phyloP scores from a whole-genome alignment of 768 basidiomycete species.

The Auricularia cornea region DNA sequence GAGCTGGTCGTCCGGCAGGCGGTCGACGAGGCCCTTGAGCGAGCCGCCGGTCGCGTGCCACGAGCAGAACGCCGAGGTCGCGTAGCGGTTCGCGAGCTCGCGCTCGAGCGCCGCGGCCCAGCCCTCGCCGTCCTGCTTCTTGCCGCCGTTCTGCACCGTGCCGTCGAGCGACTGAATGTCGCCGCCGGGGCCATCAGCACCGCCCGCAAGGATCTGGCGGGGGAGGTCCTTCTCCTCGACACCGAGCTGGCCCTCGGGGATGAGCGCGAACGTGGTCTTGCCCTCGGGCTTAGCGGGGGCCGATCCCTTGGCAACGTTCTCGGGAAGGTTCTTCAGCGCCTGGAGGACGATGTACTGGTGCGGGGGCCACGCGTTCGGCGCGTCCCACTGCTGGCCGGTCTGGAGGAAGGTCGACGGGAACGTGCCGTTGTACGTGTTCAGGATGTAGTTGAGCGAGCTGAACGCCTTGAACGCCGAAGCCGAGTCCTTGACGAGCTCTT shows the following conservation, averaged over 20 bases:
- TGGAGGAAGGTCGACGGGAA: constrained; percentile 71
- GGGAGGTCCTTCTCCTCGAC: constrained; percentile 64
- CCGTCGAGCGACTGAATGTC: constrained; percentile 45
- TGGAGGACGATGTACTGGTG: constrained; percentile 75
- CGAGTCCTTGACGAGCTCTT: constrained; percentile 49
- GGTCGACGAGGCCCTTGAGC: constrained; percentile 54
- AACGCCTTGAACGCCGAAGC: constrained; percentile 65
- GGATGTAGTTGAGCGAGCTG: constrained; percentile 62
- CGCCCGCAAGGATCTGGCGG: constrained; percentile 45
- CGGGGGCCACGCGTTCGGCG: constrained; percentile 86
- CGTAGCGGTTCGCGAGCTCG: constrained; percentile 79
- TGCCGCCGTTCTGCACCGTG: constrained; percentile 63
- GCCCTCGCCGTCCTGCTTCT: constrained; percentile 48
- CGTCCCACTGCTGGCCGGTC: constrained; percentile 81
- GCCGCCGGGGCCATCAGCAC: constrained; percentile 39
- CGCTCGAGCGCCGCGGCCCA: constrained; percentile 57
- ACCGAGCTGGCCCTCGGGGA: constrained; percentile 78
- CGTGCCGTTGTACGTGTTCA: constrained; percentile 84
- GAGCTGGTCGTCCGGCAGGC: constrained; percentile 59
- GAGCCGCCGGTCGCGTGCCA: constrained; percentile 83
- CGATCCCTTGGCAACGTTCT: constrained; percentile 52
- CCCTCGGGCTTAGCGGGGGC: constrained; percentile 44
- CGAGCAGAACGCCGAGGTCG: constrained; percentile 66
- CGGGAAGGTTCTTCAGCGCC: constrained; percentile 66
- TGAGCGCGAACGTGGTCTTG: constrained; percentile 54